A percentile compares a stretch with the other conserved stretches of the same genome.
Evolutionary conservation across 139 green algal species (phyloP).

Genomic region (Diplosphaera chodatii): DNA sequence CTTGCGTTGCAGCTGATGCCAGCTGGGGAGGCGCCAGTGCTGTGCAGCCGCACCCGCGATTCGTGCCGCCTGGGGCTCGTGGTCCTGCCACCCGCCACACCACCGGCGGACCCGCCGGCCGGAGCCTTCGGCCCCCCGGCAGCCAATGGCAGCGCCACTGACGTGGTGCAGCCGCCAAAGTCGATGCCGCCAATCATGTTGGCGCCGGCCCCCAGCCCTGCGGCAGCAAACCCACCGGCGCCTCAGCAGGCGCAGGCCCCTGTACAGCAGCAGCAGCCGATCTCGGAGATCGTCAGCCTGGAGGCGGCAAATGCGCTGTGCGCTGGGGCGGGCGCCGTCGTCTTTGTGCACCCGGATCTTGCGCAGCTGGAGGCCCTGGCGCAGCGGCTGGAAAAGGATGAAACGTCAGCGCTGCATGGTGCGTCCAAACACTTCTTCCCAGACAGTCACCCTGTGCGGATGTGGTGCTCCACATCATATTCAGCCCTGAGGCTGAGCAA

Average conservation of each 20-base stretch:
- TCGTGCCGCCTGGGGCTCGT: background rate
- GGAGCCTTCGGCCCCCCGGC: too few relatives aligned
- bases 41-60: background rate
- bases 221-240: too few relatives aligned
- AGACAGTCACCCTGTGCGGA: too few relatives aligned
- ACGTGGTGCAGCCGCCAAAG: too few relatives aligned
- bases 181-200: too few relatives aligned
- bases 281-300: background rate
- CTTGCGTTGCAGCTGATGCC: background rate
- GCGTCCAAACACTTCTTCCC: too few relatives aligned
- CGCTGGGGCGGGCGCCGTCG: background rate
- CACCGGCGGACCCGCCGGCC: too few relatives aligned
- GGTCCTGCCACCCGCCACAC: background rate
- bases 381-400: background rate
- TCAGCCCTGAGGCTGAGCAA: too few relatives aligned
- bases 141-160: background rate
- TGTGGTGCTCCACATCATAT: too few relatives aligned
- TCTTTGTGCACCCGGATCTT: background rate
- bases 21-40: background rate
- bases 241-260: too few relatives aligned
- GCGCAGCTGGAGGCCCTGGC: background rate
- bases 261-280: background rate
- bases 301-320: background rate
- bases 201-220: too few relatives aligned
- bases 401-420: background rate